phyloP scores from a whole-genome alignment of 208 protist species.

The Cochliopodium minus region DNA sequence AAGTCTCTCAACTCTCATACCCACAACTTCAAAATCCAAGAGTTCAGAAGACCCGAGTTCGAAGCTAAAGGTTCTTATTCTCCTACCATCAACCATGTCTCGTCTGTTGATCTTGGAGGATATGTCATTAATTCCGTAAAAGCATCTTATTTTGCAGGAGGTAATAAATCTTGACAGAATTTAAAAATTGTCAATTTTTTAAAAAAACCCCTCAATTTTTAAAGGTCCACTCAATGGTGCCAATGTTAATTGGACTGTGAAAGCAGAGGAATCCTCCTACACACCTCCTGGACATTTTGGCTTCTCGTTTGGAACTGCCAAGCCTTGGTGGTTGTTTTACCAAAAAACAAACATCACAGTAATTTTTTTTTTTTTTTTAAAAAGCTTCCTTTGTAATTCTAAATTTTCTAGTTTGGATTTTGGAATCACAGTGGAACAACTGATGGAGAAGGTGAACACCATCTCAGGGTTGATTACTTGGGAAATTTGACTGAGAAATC shows the following conservation, averaged over 20 bases:
- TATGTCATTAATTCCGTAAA: background rate
- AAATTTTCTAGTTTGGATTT: background rate
- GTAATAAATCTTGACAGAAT: no score
- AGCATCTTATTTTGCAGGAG: conserved; percentile 1
- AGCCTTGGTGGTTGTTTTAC: background rate
- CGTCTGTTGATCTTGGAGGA: background rate
- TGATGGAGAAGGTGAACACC: background rate
- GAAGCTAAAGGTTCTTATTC: no score
- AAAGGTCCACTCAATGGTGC: background rate
- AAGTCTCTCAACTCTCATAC: background rate
- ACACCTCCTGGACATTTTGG: background rate
- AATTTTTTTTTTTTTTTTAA: background rate
- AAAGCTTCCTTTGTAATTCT: no score
- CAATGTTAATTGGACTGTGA: background rate
- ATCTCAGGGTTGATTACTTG: background rate
- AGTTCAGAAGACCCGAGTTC: conserved; percentile 7
- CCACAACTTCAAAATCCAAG: background rate
- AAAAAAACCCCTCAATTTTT: no score
- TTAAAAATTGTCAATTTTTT: no score
- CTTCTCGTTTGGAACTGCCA: background rate
- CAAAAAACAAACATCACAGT: background rate
- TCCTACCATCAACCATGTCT: background rate
- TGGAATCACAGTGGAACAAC: no score
- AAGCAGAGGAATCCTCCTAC: background rate
- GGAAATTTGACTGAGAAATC: background rate